Evolutionary conservation across 306 rosid genomes (phyloP).

Genomic region (Parietaria judaica): DNA sequence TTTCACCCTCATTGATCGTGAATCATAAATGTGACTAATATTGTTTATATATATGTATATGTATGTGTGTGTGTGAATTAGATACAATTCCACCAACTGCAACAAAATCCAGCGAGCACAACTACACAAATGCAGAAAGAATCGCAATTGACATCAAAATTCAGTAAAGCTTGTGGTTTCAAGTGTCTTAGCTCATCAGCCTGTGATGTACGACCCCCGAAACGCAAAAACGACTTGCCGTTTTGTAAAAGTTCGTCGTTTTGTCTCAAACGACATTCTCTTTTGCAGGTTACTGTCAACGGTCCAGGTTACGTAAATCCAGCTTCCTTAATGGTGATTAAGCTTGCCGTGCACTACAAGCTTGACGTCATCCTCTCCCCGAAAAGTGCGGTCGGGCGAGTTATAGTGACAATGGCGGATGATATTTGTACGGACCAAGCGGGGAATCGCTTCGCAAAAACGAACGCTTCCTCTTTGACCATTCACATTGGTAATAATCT

Average conservation of each 20-base stretch:
- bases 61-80: slow-evolving; percentile 11
- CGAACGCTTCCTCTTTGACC: slow-evolving; percentile 39
- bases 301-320: slow-evolving; percentile 40
- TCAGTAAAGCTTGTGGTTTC: slow-evolving; percentile 60
- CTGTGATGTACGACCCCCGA: slow-evolving; percentile 46
- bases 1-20: too few relatives aligned
- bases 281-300: slow-evolving; percentile 32
- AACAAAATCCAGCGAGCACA: slow-evolving; percentile 29
- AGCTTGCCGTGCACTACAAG: slow-evolving; percentile 32
- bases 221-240: not conserved
- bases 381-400: slow-evolving; percentile 26
- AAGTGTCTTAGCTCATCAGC: slow-evolving; percentile 43
- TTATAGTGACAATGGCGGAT: slow-evolving; percentile 32
- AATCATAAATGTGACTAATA: too few relatives aligned
- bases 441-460: slow-evolving; percentile 42
- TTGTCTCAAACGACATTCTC: slow-evolving; percentile 3
- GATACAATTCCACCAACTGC: slow-evolving; percentile 63
- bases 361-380: slow-evolving; percentile 37
- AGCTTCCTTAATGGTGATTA: slow-evolving; percentile 35
- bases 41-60: too few relatives aligned
- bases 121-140: slow-evolving; percentile 35
- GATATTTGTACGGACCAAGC: slow-evolving; percentile 48
- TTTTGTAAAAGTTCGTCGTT: not conserved
- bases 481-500: slow-evolving; percentile 48
- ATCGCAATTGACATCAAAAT: slow-evolving; percentile 36